These are phyloP conservation scores for Aspergillus flavus DNA, from an alignment of 2,329 filamentous ascomycete genomes.

Conservation along the genomic window DNA sequence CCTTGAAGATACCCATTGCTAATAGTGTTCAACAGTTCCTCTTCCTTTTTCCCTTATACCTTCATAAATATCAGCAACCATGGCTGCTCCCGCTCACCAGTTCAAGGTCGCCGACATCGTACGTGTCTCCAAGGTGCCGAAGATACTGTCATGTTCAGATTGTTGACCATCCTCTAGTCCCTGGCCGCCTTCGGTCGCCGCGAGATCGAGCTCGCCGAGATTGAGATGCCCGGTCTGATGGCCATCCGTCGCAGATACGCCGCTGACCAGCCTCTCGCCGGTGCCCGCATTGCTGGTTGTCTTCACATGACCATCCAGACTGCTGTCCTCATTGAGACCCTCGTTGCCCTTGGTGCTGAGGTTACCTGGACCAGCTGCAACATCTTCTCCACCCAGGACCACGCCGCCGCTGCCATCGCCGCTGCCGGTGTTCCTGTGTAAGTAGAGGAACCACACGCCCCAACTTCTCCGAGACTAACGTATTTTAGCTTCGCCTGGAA, in stretches of 20 bases:
- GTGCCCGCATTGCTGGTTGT: conserved; percentile 95
- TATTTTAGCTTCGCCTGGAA: conserved; percentile 66
- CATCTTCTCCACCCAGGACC: conserved; percentile 99
- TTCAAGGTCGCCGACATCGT: conserved; percentile 98
- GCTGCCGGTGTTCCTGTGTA: conserved; percentile 86
- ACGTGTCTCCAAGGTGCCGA: conserved; percentile 31
- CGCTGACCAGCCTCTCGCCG: conserved; percentile 86
- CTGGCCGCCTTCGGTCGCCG: conserved; percentile 98
- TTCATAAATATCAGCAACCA: conserved; percentile 34
- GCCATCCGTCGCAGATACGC: conserved; percentile 90
- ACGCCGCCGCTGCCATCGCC: conserved; percentile 96
- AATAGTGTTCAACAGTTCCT: conserved; percentile 8
- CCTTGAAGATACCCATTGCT: conserved; percentile 2
- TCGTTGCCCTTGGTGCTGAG: conserved; percentile 91
- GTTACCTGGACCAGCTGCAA: conserved; percentile 99
- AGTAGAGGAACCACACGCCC: conserved; percentile 22
- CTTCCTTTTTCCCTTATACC: background rate
- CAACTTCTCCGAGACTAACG: background rate
- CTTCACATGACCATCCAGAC: conserved; percentile 99
- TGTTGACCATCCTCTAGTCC: conserved; percentile 50
- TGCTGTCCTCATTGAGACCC: conserved; percentile 97
- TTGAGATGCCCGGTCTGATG: conserved; percentile 98
- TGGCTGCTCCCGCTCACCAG: conserved; percentile 80
- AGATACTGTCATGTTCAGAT: background rate
- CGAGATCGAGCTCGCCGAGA: conserved; percentile 97